Conservation (phyloP, 768 basidiomycete species). For the Gloeostereum incarnatum region DNA sequence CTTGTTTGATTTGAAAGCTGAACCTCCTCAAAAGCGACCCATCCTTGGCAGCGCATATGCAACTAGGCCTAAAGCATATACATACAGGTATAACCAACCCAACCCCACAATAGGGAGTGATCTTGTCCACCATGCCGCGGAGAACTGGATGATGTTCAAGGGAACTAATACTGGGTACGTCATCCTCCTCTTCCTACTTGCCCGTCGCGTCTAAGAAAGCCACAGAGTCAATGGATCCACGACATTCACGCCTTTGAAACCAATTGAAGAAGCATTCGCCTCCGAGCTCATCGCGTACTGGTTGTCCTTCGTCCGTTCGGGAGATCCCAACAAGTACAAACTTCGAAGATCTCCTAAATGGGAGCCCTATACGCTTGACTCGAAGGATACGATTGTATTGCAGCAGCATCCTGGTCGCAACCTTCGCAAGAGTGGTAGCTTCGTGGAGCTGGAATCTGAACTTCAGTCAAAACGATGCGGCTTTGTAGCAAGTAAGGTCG, state of each 20-base stretch:
- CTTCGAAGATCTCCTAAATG: slow-evolving; percentile 41
- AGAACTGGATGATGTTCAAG: slow-evolving; percentile 63
- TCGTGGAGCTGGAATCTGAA: slow-evolving; percentile 26
- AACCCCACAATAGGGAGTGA: slow-evolving; percentile 30
- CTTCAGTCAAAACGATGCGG: slow-evolving; percentile 27
- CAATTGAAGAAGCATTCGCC: slow-evolving; percentile 40
- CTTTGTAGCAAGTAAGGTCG: slow-evolving; percentile 24
- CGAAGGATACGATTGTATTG: slow-evolving; percentile 33
- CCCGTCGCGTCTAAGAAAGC: too few species aligned
- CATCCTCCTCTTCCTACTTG: background rate
- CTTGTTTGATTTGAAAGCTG: background rate
- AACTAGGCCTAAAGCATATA: slow-evolving; percentile 28
- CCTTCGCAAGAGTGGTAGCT: slow-evolving; percentile 27
- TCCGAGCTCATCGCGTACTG: slow-evolving; percentile 56
- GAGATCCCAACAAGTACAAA: slow-evolving; percentile 47
- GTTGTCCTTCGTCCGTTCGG: slow-evolving; percentile 53
- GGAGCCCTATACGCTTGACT: slow-evolving; percentile 23
- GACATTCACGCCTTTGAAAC: slow-evolving; percentile 34
- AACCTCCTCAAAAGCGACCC: slow-evolving; percentile 21
- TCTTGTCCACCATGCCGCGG: slow-evolving; percentile 40
- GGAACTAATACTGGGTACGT: slow-evolving; percentile 52
- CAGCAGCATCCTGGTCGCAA: slow-evolving; percentile 23
- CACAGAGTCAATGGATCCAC: slow-evolving; percentile 42
- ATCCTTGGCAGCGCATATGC: slow-evolving; percentile 36
- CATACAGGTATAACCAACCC: slow-evolving; percentile 51